A percentile compares a stretch with the other conserved stretches of the same genome.
Evolutionary conservation across 2,329 filamentous ascomycete species (phyloP).

Genomic region (Immersiporthe knoxdaviesiana): DNA sequence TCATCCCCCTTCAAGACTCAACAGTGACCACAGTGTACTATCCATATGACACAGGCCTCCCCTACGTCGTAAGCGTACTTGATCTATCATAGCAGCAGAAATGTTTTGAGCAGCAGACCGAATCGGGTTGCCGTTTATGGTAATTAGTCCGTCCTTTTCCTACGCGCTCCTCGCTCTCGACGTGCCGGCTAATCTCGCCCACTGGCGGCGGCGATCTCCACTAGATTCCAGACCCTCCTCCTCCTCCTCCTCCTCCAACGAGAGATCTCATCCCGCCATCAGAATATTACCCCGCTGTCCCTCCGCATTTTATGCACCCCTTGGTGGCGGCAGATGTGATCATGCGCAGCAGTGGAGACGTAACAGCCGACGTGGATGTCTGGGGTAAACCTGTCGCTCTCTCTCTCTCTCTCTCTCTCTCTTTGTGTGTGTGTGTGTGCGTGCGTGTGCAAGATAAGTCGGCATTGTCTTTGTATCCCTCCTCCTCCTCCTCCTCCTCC

Average conservation of each 20-base stretch:
- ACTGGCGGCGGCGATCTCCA: background rate
- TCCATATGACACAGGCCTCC: background rate
- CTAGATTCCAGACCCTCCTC: background rate
- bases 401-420: background rate
- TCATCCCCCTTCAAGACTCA: background rate
- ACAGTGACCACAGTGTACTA: background rate
- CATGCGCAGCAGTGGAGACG: background rate
- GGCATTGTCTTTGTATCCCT: background rate
- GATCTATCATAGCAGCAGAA: background rate
- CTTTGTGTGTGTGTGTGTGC: background rate
- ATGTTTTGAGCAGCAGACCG: background rate
- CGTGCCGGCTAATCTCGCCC: background rate
- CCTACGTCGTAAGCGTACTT: background rate
- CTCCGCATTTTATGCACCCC: constrained; percentile 9
- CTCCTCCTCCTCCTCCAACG: background rate
- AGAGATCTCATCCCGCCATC: background rate
- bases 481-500: background rate
- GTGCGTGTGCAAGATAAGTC: background rate
- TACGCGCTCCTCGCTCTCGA: background rate
- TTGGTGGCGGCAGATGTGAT: background rate
- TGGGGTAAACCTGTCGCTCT: background rate
- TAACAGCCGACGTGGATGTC: background rate
- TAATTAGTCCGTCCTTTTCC: constrained; percentile 16
- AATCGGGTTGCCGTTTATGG: constrained; percentile 28
- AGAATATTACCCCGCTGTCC: constrained; percentile 16